Evolutionary conservation across 305 asterid genomes (phyloP).

Genomic region (Striga hermonthica): DNA sequence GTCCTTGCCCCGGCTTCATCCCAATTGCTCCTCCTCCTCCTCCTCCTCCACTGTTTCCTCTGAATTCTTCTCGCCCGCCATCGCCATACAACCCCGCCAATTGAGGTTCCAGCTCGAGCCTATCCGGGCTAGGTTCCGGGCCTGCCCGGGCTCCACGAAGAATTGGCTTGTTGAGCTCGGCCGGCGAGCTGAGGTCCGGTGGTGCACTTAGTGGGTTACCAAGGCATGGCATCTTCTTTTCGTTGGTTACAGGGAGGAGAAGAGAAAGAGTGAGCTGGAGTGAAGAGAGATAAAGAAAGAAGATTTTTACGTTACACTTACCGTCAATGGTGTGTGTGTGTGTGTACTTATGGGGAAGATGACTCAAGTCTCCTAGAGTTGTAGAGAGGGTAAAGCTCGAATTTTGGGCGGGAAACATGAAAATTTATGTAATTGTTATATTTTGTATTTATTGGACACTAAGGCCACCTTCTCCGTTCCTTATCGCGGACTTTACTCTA

Average conservation of each 20-base stretch:
- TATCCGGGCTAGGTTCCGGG: conserved; percentile 18
- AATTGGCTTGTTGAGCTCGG: conserved; percentile 35
- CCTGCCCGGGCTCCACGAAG: conserved; percentile 14
- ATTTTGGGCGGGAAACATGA: conserved; percentile 45
- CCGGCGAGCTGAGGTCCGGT: conserved; percentile 12
- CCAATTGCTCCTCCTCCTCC: conserved; percentile 7
- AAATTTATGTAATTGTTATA: too few relatives aligned
- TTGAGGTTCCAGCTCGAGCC: conserved; percentile 16
- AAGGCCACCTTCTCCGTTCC: too few relatives aligned
- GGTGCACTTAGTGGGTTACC: conserved; percentile 36
- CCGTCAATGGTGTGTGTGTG: conserved; percentile 5
- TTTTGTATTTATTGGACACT: too few relatives aligned
- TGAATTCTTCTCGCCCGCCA: conserved; percentile 6
- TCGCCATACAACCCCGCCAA: conserved; percentile 19
- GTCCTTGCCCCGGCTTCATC: background rate
- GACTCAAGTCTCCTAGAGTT: conserved; percentile 7
- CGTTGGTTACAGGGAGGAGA: conserved; percentile 1
- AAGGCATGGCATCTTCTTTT: conserved; percentile 43
- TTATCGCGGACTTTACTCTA: too few relatives aligned
- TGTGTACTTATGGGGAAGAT: conserved; percentile 10
- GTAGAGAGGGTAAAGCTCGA: conserved; percentile 8
- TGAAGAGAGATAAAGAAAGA: conserved; percentile 1
- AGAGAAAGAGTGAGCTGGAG: background rate
- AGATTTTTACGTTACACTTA: conserved; percentile 24
- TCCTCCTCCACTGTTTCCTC: conserved; percentile 18